Evolutionary conservation across 192 early-diverging fungal species (phyloP).

Genomic region (Coemansia sp.): DNA sequence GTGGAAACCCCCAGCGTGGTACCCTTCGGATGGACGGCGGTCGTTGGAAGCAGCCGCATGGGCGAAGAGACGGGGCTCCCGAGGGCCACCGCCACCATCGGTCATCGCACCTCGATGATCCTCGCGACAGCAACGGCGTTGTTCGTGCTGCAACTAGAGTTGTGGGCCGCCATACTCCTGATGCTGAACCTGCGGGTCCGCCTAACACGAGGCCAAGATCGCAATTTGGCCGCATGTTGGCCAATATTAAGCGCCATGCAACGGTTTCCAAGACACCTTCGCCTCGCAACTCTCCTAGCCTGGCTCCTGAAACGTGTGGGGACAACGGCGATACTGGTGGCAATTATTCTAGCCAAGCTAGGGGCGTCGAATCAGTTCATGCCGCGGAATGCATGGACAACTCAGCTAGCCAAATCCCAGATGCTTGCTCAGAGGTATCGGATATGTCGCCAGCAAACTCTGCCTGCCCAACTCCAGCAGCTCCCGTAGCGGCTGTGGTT

Average conservation of each 20-base stretch:
- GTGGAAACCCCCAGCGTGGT: neutral
- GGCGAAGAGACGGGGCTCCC: neutral
- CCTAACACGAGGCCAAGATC: slow-evolving; percentile 20
- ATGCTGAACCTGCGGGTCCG: neutral
- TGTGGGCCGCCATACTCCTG: neutral
- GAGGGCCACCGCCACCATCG: neutral
- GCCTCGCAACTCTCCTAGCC: neutral
- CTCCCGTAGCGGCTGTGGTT: neutral
- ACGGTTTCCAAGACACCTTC: neutral
- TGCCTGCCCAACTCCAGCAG: neutral
- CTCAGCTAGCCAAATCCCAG: neutral
- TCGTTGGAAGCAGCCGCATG: neutral
- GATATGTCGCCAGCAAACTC: neutral
- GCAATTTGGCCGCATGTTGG: slow-evolving; percentile 48
- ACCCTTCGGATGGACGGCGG: neutral
- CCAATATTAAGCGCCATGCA: slow-evolving; percentile 35
- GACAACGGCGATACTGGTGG: neutral
- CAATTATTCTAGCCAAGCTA: no score
- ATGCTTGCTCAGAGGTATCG: neutral
- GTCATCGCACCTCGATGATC: slow-evolving; percentile 28
- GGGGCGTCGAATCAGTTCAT: neutral
- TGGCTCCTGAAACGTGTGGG: neutral
- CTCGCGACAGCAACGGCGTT: slow-evolving; percentile 29
- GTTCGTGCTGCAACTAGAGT: neutral
- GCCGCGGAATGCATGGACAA: neutral